A percentile compares a stretch with the other conserved stretches of the same genome.
Evolutionary conservation across 768 basidiomycete genomes (phyloP).

Genomic region (Asterophora lycoperdoides): DNA sequence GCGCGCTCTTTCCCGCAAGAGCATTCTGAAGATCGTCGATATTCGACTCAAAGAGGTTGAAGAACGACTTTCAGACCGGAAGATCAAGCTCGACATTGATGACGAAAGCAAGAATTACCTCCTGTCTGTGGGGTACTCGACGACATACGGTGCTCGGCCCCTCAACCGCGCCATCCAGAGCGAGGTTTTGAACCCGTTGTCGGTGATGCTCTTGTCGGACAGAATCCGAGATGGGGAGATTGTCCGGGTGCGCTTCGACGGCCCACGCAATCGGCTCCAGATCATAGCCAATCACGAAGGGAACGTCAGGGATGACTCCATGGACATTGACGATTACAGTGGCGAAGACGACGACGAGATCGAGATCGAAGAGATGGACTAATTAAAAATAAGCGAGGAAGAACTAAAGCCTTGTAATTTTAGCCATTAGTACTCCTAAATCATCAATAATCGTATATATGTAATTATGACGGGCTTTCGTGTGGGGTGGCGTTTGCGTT

Average conservation of each 20-base stretch:
- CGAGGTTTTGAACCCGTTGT: constrained; percentile 89
- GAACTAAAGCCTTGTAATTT: too few relatives aligned
- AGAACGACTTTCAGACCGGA: constrained; percentile 70
- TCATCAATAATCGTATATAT: too few relatives aligned
- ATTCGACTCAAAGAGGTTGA: constrained; percentile 84
- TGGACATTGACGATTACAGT: constrained; percentile 58
- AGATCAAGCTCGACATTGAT: constrained; percentile 78
- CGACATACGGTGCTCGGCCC: constrained; percentile 88
- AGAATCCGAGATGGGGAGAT: constrained; percentile 78
- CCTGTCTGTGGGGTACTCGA: constrained; percentile 70
- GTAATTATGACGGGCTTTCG: too few relatives aligned
- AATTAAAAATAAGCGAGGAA: constrained; percentile 18
- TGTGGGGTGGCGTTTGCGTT: too few relatives aligned
- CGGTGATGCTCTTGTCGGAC: constrained; percentile 79
- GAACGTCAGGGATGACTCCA: constrained; percentile 41
- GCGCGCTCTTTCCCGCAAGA: constrained; percentile 73
- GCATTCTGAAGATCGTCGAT: constrained; percentile 84
- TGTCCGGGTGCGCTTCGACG: constrained; percentile 73
- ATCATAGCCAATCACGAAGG: constrained; percentile 83
- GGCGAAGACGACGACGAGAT: constrained; percentile 51
- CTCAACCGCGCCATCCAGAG: constrained; percentile 88
- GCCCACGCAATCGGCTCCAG: constrained; percentile 70
- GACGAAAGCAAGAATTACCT: constrained; percentile 73
- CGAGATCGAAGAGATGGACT: constrained; percentile 70
- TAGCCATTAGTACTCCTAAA: too few relatives aligned